Evolutionary conservation across 768 basidiomycete genomes (phyloP).

Genomic region (Leccinellum rugosiceps): DNA sequence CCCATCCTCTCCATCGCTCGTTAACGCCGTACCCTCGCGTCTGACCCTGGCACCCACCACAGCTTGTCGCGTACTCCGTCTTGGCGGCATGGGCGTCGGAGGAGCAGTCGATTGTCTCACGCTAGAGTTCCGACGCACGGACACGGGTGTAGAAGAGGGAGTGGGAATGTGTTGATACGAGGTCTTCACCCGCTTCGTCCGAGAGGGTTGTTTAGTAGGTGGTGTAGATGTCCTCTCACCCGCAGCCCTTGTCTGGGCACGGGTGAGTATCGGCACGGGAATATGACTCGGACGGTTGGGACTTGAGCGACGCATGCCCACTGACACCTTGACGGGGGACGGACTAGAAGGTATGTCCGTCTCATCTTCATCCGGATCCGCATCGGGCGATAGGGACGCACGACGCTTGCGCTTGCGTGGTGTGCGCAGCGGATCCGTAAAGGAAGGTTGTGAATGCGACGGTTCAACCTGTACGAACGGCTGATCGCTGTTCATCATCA

Average conservation of each 20-base stretch:
- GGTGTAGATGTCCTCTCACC: neutral
- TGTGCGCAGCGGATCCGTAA: constrained; percentile 28
- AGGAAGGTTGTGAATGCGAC: constrained; percentile 12
- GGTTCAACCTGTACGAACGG: constrained; percentile 2
- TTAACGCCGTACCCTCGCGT: constrained; percentile 1
- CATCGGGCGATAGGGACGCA: constrained; percentile 1
- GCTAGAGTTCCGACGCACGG: neutral
- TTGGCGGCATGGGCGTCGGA: constrained; percentile 16
- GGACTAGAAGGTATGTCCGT: constrained; percentile 24
- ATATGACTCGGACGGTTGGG: neutral
- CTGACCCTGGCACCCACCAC: constrained; percentile 15
- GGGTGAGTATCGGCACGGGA: constrained; percentile 5
- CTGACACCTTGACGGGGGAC: constrained; percentile 30
- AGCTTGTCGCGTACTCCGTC: constrained; percentile 28
- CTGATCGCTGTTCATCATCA: constrained; percentile 20
- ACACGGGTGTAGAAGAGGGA: constrained; percentile 22
- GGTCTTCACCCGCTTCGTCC: constrained; percentile 15
- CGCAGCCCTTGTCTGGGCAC: constrained; percentile 14
- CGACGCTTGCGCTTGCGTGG: constrained; percentile 29
- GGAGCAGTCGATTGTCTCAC: constrained; percentile 13
- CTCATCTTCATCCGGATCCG: constrained; percentile 9
- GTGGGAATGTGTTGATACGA: constrained; percentile 25
- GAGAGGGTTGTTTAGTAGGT: neutral
- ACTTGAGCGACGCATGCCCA: neutral
- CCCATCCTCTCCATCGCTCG: constrained; percentile 8